Base-by-base conservation (phyloP, 768 basidiomycete species). In the Termitomyces sp. region DNA sequence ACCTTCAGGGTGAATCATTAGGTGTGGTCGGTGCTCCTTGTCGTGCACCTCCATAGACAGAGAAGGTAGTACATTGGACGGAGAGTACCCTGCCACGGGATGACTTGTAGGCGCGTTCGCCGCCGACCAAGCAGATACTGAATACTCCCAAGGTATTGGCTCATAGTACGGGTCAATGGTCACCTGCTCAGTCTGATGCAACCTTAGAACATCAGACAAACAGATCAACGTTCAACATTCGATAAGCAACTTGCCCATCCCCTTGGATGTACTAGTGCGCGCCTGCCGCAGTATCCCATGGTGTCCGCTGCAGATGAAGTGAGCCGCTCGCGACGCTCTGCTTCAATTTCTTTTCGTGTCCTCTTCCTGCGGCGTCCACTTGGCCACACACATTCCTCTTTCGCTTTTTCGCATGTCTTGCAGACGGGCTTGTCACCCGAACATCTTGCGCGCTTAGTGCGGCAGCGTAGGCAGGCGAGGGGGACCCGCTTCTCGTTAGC, bases 361-460 rank as follows among this genome's bases (percentile, higher is more conserved):
- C 60, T 51, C 40, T 61, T 61, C 41, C 60, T 46, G 15, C 60
- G 53, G 19, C 60, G 57, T 31, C 60, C 60, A 35, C 45, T 55
- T 3, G 60, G 60, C 60, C 60, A 61, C 3, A 45, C 45, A 30
- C 60, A 61, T 42, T 58, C 57, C 31, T 61, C 60, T 41, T 52
- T 58, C 19, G 57, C 60, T 23, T 55, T 58, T 43, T 55, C 60
- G 46, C 60, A 61, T 19, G 60, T 46, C 11, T 49, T 53, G 48
- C 60, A 61, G 17, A 58, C 50, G 10, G 60, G 60, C 47, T 58
- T 61, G 46, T 61, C 57, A 19, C 60, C 60, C 40, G 60, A 61
- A 28, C 60, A 61, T 40, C 60, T 45, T 19, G 60, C 60, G 28
- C 60, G 60, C 30, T 61, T 61, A 12, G 57, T 58, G 21, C 60